phyloP scores from a whole-genome alignment of 2,329 filamentous ascomycete genomes.

The Myriosclerotinia curreyana region DNA sequence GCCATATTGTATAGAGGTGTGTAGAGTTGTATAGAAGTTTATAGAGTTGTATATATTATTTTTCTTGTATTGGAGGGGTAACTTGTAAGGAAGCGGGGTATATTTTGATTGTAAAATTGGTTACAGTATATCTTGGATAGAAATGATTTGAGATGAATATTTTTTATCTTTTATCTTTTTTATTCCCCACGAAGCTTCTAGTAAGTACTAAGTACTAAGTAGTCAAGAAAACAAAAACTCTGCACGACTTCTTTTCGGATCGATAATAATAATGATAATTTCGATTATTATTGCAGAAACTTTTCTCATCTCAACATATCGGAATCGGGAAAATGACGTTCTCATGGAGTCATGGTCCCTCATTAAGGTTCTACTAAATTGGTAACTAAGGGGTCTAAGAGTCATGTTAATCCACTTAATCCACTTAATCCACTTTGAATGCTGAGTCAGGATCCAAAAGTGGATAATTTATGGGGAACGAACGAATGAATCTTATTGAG shows the following conservation, averaged over 20 bases:
- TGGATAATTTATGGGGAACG: not conserved
- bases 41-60: conserved; percentile 1
- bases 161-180: not conserved
- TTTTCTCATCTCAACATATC: not conserved
- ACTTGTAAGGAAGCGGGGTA: conserved; percentile 15
- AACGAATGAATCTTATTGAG: too few relatives aligned
- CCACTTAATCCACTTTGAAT: conserved; percentile 1
- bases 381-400: too few relatives aligned
- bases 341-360: not conserved
- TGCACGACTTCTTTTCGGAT: conserved; percentile 10
- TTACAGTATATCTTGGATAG: not conserved
- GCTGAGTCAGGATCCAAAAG: conserved; percentile 7
- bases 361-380: not conserved
- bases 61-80: not conserved
- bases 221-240: not conserved
- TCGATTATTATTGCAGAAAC: not conserved
- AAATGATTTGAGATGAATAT: conserved; percentile 2
- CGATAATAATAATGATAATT: too few relatives aligned
- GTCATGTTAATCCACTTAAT: not conserved
- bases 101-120: conserved; percentile 17
- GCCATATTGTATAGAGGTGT: conserved; percentile 30
- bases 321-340: conserved; percentile 16
- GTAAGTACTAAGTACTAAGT: too few relatives aligned
- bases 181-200: conserved; percentile 11
- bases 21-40: not conserved